These are phyloP conservation scores for Trichoderma orchidacearum DNA, from an alignment of 495 filamentous ascomycete genomes.

Conservation along the genomic window DNA sequence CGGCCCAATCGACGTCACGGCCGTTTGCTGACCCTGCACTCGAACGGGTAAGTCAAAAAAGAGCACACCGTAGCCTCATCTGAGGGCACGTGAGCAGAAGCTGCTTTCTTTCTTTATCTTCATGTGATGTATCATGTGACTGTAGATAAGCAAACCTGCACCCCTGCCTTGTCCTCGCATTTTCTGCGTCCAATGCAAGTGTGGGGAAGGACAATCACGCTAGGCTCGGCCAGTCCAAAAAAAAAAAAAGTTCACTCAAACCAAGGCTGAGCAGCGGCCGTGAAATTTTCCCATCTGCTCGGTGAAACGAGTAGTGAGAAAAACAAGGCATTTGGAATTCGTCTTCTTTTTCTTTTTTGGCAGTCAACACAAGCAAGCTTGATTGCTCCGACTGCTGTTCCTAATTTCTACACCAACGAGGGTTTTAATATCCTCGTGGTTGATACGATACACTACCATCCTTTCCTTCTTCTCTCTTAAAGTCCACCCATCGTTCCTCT, in stretches of 20 bases:
- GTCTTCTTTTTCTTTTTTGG: not conserved
- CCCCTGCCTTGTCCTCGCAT: not conserved
- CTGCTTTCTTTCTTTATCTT: no score
- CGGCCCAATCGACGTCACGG: not conserved
- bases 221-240: not conserved
- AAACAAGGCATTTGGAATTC: not conserved
- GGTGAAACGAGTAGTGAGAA: not conserved
- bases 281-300: slow-evolving; percentile 2
- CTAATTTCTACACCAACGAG: no score
- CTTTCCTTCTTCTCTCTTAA: not conserved
- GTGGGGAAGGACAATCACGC: not conserved
- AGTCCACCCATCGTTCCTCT: not conserved
- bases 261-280: not conserved
- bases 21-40: not conserved
- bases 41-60: no score
- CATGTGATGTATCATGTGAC: not conserved
- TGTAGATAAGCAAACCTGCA: not conserved
- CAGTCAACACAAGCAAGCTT: no score
- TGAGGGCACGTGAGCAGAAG: not conserved
- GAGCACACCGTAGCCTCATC: no score
- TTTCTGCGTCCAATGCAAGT: not conserved
- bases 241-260: not conserved
- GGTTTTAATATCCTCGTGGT: no score
- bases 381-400: no score
- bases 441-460: no score